Conservation (phyloP, 352 stramenopile species). For the Aphanomyces euteiches region DNA sequence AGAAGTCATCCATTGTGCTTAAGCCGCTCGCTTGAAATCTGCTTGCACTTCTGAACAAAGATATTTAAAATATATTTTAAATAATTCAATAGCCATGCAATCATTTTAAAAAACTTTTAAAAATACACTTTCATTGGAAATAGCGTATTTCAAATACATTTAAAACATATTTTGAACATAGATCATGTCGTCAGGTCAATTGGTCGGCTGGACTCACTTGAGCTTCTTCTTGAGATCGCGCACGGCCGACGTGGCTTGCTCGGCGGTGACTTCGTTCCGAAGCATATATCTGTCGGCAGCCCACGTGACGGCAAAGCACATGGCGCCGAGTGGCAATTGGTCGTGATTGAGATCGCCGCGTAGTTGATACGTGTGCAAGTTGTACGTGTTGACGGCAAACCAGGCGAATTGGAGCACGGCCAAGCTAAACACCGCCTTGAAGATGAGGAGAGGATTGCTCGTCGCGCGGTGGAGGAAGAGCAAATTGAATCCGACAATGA, state of each 20-base stretch:
- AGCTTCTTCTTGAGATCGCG: constrained; percentile 39
- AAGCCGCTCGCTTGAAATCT: neutral
- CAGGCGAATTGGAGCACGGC: constrained; percentile 66
- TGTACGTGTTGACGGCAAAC: constrained; percentile 52
- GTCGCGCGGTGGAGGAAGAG: constrained; percentile 60
- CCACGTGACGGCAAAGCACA: constrained; percentile 79
- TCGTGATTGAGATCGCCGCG: constrained; percentile 54
- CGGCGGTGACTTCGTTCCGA: constrained; percentile 53
- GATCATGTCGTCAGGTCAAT: too few relatives aligned
- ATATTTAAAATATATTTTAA: neutral
- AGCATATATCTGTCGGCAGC: constrained; percentile 79
- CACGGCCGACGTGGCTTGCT: constrained; percentile 61
- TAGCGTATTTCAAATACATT: too few relatives aligned
- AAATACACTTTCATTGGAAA: neutral
- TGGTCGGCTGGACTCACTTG: neutral
- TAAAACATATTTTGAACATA: too few relatives aligned
- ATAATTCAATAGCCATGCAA: neutral
- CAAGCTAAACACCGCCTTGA: constrained; percentile 75
- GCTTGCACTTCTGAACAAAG: too few relatives aligned
- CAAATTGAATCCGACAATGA: constrained; percentile 50
- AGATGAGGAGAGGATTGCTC: constrained; percentile 56
- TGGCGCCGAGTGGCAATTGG: constrained; percentile 62
- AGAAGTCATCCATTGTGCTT: constrained; percentile 11
- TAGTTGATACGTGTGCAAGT: constrained; percentile 47
- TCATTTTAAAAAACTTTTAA: neutral